Percentiles rank a stretch among this genome's conserved stretches.
phyloP scores from a whole-genome alignment of 257 asterid species.

The Solanum pimpinellifolium region DNA sequence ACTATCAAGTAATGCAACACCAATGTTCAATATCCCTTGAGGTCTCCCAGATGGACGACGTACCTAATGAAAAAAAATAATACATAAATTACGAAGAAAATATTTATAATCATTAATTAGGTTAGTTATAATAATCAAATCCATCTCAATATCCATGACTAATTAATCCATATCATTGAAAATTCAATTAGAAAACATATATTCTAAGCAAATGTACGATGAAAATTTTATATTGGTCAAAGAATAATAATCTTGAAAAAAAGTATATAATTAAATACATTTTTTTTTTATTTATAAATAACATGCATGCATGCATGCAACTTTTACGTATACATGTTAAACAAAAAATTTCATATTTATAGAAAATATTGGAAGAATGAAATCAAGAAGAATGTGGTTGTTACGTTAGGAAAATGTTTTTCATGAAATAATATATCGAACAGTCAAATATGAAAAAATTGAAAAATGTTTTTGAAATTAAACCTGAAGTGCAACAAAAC shows the following conservation, averaged over 20 bases:
- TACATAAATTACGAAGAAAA: background rate
- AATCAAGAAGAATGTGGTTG: background rate
- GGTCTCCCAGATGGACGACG: slow-evolving; percentile 93
- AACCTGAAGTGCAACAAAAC: slow-evolving; percentile 93
- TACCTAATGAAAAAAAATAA: slow-evolving; percentile 22
- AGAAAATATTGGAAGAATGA: background rate
- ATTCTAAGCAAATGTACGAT: background rate
- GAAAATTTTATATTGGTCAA: background rate
- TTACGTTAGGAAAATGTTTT: background rate
- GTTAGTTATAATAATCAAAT: background rate
- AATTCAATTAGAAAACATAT: background rate
- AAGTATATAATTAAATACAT: too few relatives aligned
- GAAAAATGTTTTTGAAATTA: background rate
- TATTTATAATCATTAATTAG: background rate
- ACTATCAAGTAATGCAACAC: slow-evolving; percentile 67
- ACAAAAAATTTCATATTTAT: background rate
- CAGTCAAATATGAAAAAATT: accelerated
- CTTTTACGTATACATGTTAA: background rate
- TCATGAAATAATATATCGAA: too few relatives aligned
- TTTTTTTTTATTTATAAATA: too few relatives aligned
- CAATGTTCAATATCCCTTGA: slow-evolving; percentile 77
- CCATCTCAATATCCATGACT: background rate
- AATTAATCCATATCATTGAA: background rate
- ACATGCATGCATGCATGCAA: too few relatives aligned
- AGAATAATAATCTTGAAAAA: too few relatives aligned